Conservation (phyloP, 2,329 filamentous ascomycete species). For the Fusarium pseudonygamai region DNA sequence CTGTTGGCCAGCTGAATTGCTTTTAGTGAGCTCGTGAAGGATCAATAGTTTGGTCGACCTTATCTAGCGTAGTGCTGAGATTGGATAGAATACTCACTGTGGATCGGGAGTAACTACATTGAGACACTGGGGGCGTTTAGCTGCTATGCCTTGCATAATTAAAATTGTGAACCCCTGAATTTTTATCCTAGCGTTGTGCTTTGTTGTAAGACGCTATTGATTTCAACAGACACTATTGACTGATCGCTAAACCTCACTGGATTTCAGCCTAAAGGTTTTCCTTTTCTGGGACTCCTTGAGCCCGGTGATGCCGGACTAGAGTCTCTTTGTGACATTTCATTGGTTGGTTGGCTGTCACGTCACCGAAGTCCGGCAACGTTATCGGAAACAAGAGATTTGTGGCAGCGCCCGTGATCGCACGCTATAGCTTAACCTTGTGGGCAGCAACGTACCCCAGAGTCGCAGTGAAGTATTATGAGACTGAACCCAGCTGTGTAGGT, state of each 20-base stretch:
- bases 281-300: not conserved
- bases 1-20: not conserved
- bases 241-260: not conserved
- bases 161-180: not conserved
- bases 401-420: not conserved
- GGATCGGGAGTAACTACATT: not conserved
- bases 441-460: too few species aligned
- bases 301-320: not conserved
- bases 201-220: not conserved
- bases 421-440: not conserved
- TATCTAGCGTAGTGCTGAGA: not conserved
- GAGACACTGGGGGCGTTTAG: not conserved
- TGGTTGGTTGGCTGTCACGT: not conserved
- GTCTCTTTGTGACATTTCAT: accelerated
- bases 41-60: not conserved
- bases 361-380: not conserved
- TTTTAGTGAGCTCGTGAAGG: not conserved
- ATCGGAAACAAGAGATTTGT: not conserved
- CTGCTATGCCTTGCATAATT: not conserved
- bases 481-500: too few species aligned
- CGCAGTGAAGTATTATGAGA: too few species aligned
- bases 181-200: not conserved
- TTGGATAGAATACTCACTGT: not conserved
- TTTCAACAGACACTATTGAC: not conserved
- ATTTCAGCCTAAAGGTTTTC: not conserved